A percentile compares a stretch with the other conserved stretches of the same genome.
These are phyloP conservation scores for Sporothrix variecibatus DNA, from an alignment of 2,329 filamentous ascomycete genomes.

Conservation along the genomic window DNA sequence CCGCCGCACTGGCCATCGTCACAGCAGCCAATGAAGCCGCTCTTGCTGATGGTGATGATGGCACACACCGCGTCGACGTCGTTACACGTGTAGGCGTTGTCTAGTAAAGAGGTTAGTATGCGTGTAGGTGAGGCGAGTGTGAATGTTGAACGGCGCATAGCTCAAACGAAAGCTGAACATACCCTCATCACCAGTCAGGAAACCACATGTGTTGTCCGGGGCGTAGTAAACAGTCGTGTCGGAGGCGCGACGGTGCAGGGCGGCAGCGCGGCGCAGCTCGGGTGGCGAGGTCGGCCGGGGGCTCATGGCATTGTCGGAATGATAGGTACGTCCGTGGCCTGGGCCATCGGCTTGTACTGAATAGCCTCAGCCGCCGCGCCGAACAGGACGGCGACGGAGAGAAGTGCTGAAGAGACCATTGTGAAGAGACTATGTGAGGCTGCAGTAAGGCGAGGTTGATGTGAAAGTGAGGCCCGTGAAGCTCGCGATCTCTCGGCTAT, in stretches of 20 bases:
- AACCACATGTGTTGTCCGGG: conserved; percentile 32
- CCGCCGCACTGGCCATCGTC: conserved; percentile 19
- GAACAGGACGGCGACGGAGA: conserved; percentile 22
- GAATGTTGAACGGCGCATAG: not conserved
- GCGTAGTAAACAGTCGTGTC: conserved; percentile 27
- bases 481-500: not conserved
- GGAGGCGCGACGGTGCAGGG: conserved; percentile 17
- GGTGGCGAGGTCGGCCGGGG: conserved; percentile 25
- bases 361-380: conserved; percentile 25
- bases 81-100: conserved; percentile 27
- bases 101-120: conserved; percentile 1
- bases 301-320: conserved; percentile 18
- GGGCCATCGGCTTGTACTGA: conserved; percentile 12
- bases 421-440: not conserved
- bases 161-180: not conserved
- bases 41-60: conserved; percentile 23
- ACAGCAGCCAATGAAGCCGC: conserved; percentile 31
- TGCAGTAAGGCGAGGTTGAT: not conserved
- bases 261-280: not conserved
- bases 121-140: not conserved
- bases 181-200: conserved; percentile 19
- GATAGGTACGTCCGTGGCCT: conserved; percentile 9
- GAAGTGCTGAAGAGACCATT: conserved; percentile 18
- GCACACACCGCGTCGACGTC: conserved; percentile 22
- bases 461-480: not conserved